Conservation (phyloP, 2,329 filamentous ascomycete species). For the Xylaria sp. region DNA sequence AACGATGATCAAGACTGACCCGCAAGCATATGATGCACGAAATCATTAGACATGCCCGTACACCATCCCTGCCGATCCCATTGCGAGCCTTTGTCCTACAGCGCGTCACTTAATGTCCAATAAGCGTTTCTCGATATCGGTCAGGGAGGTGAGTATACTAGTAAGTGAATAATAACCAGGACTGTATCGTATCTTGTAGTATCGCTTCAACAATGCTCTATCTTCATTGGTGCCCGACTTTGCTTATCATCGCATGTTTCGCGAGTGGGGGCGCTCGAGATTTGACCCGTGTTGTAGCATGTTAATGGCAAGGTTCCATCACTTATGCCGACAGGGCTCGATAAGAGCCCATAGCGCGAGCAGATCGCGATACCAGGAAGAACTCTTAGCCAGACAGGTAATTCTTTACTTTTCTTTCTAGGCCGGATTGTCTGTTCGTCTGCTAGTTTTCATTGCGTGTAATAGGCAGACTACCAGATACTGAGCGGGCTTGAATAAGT, state of each 20-base stretch:
- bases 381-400: background rate
- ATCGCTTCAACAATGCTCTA: conserved; percentile 8
- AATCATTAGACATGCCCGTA: background rate
- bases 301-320: background rate
- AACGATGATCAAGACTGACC: background rate
- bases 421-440: background rate
- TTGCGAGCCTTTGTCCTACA: background rate
- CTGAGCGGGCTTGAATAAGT: too few species aligned
- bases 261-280: conserved; percentile 19
- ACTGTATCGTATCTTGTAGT: conserved; percentile 7
- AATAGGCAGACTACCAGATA: too few species aligned
- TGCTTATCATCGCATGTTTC: conserved; percentile 29
- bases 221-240: conserved; percentile 27
- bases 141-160: conserved; percentile 4
- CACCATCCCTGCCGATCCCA: conserved; percentile 1
- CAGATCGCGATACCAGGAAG: background rate
- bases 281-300: background rate
- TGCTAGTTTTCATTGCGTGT: background rate
- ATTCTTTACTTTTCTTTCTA: background rate
- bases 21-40: background rate
- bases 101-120: conserved; percentile 5
- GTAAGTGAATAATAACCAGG: conserved; percentile 3
- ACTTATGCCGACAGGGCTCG: conserved; percentile 8
- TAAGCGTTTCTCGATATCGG: background rate
- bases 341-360: background rate